Base-by-base conservation (phyloP, 148 eudicot genomes). In the Fagopyrum esculentum region DNA sequence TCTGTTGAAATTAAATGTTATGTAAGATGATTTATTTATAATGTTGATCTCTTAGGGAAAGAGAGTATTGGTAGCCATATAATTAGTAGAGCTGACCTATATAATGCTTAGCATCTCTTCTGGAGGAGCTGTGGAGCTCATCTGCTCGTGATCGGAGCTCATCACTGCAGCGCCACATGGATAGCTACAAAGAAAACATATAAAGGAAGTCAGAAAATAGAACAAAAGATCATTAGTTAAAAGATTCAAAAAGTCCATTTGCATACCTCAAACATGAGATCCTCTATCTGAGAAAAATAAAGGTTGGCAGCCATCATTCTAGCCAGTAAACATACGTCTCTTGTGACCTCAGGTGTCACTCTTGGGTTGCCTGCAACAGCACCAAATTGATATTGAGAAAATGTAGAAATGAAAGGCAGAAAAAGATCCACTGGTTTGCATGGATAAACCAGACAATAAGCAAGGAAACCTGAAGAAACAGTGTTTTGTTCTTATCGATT, bases 141-240 rank as follows among this genome's bases (percentile, higher is more conserved):
- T 75, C 78, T 35, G 72, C 78, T 2, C 72, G 59, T 59, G 46
- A 44, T 4, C 78, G 48, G 73, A 75, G 78, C 50, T 75, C 61
- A 64, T 75, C 78, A 75, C 45, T 75, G 73, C 78, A 75, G 29
- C 78, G 78, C 78, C 78, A 75, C 78, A 75, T 75, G 43, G 78
- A 75, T n/a, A 75, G 48, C 78, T 75, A 73, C 60, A 26, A 48
- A 44, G 68, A 13, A 9, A 9, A 19, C 16, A 63, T 71, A 46
- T 17, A 30, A 66, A 40, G 71, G 71, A 43, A 19, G 46, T 66
- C 15, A 13, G 15, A 66, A 66, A 66, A 40, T 43, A 26, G 68
- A 26, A 61, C 15, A 61, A 26, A 26, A 9, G 68, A 61, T 10
- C 15, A 5, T 61, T 26, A 61, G 12, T 9, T 13, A 61, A 61